These are phyloP conservation scores for Venturia asperata DNA, from an alignment of 2,329 filamentous ascomycete genomes.

Conservation along the genomic window DNA sequence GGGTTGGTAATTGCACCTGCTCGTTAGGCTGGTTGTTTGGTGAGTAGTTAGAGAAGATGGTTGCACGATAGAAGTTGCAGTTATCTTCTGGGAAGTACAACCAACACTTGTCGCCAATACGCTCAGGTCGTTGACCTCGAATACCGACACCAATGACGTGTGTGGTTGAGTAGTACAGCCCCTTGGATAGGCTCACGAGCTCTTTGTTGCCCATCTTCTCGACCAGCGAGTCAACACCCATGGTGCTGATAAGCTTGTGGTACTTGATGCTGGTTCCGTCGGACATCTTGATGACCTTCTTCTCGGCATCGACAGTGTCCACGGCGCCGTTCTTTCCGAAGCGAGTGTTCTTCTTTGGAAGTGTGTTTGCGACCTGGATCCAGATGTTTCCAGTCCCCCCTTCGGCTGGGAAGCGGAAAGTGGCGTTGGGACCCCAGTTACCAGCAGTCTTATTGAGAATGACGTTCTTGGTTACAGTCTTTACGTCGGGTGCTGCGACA, in stretches of 20 bases:
- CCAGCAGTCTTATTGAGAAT: constrained; percentile 93
- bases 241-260: constrained; percentile 88
- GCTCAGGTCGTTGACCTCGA: constrained; percentile 82
- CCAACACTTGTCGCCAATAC: constrained; percentile 99
- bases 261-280: constrained; percentile 88
- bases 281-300: constrained; percentile 72
- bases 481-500: constrained; percentile 93
- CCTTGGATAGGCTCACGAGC: constrained; percentile 75
- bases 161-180: constrained; percentile 91
- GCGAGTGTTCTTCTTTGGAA: constrained; percentile 84
- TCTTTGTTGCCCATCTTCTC: constrained; percentile 84
- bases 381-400: constrained; percentile 98
- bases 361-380: constrained; percentile 90
- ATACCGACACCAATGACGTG: constrained; percentile 96
- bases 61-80: constrained; percentile 98
- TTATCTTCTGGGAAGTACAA: constrained; percentile 99
- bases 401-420: constrained; percentile 93
- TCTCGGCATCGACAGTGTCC: constrained; percentile 75
- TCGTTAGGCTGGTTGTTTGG: constrained; percentile 91
- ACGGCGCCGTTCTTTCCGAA: constrained; percentile 83
- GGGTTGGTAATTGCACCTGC: constrained; percentile 75
- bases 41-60: constrained; percentile 99
- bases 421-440: constrained; percentile 97
- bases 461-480: constrained; percentile 87
- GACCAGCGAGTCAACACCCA: constrained; percentile 85